These are phyloP conservation scores for Cytospora mali DNA, from an alignment of 2,329 filamentous ascomycete genomes.

Conservation along the genomic window DNA sequence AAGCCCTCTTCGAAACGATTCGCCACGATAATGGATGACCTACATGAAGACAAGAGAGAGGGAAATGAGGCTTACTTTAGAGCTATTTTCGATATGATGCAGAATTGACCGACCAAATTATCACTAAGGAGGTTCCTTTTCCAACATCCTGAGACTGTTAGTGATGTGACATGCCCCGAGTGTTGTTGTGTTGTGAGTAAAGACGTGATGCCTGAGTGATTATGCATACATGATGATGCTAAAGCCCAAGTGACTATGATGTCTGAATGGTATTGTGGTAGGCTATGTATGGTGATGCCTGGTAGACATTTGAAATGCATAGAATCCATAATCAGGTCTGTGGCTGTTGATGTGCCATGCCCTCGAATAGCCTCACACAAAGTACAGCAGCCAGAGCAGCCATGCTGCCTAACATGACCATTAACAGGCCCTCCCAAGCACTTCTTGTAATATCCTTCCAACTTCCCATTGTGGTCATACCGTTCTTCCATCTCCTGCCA, in stretches of 20 bases:
- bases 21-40: background rate
- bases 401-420: conserved; percentile 38
- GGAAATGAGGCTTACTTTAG: background rate
- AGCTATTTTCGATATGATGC: too few relatives aligned
- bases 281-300: background rate
- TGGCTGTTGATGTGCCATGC: conserved; percentile 15
- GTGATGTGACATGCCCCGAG: too few relatives aligned
- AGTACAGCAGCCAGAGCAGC: conserved; percentile 37
- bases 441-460: conserved; percentile 33
- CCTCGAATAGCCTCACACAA: conserved; percentile 35
- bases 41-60: background rate
- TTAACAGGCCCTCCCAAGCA: conserved; percentile 36
- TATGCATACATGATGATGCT: too few relatives aligned
- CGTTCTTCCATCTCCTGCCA: conserved; percentile 14
- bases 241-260: background rate
- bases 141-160: too few relatives aligned
- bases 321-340: background rate
- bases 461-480: too few relatives aligned
- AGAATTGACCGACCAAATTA: too few relatives aligned
- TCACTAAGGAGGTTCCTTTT: too few relatives aligned
- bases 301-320: background rate
- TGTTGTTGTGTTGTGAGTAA: too few relatives aligned
- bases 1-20: background rate
- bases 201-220: too few relatives aligned
- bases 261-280: background rate